These are phyloP conservation scores for Penicillium cosmopolitanum DNA, from an alignment of 495 filamentous ascomycete species.

Conservation along the genomic window DNA sequence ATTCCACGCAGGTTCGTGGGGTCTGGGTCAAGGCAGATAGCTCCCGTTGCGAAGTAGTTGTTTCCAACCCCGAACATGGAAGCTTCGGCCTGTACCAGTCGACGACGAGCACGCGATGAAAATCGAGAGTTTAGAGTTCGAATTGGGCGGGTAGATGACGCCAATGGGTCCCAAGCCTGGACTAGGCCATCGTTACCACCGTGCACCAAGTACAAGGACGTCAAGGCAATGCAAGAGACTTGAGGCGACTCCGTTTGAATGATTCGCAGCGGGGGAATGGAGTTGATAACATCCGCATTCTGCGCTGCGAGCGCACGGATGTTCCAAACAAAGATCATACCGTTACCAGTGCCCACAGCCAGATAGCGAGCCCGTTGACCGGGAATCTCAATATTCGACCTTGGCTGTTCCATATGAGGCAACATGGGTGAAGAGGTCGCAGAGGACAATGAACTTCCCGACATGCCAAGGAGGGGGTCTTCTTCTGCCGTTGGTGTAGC, in stretches of 20 bases:
- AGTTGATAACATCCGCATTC: constrained; percentile 53
- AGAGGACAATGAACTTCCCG: constrained; percentile 60
- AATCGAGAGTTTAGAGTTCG: constrained; percentile 90
- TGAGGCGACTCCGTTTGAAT: constrained; percentile 93
- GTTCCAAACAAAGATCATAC: constrained; percentile 83
- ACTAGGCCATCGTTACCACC: constrained; percentile 95
- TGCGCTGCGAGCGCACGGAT: constrained; percentile 65
- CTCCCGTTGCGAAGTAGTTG: constrained; percentile 82
- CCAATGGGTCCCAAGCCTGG: constrained; percentile 94
- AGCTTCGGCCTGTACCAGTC: constrained; percentile 72
- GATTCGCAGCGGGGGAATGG: constrained; percentile 67
- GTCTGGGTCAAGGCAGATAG: constrained; percentile 86
- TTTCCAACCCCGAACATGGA: constrained; percentile 66
- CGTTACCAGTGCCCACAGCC: constrained; percentile 79
- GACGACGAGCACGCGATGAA: constrained; percentile 75
- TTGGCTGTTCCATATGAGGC: constrained; percentile 49
- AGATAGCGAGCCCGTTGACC: constrained; percentile 83
- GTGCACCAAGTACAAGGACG: constrained; percentile 86
- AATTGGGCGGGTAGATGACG: constrained; percentile 76
- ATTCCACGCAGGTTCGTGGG: constrained; percentile 88
- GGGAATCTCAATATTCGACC: constrained; percentile 61
- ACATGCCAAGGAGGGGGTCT: constrained; percentile 68
- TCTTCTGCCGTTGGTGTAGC: constrained; percentile 72
- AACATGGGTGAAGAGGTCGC: constrained; percentile 58
- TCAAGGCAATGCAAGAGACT: constrained; percentile 82